Conservation (phyloP, 192 early-diverging fungal genomes). For the Dimargaris xerosporica region DNA sequence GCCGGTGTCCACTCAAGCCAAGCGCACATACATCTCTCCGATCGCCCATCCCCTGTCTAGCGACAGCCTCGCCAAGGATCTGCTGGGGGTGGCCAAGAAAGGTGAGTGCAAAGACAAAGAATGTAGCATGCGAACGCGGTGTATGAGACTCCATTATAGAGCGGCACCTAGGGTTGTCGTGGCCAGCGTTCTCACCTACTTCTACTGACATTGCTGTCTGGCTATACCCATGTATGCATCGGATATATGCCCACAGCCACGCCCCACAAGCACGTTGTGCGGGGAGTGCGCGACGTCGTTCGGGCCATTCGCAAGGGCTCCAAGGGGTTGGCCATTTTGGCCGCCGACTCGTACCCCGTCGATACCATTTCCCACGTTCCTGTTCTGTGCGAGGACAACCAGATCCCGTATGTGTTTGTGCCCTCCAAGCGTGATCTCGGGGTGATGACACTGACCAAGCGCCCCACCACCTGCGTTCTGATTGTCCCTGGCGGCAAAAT, state of each 20-base stretch:
- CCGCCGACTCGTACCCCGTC: constrained; percentile 91
- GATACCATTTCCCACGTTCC: constrained; percentile 97
- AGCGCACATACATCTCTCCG: constrained; percentile 37
- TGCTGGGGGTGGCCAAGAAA: constrained; percentile 80
- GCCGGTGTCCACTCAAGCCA: constrained; percentile 16
- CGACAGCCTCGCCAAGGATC: constrained; percentile 71
- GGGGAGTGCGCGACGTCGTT: constrained; percentile 96
- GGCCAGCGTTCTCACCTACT: neutral
- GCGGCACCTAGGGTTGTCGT: neutral
- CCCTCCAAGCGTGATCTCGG: constrained; percentile 93
- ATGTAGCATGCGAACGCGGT: constrained; percentile 3
- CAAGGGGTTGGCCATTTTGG: constrained; percentile 89
- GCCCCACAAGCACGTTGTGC: constrained; percentile 73
- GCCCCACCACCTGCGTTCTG: constrained; percentile 87
- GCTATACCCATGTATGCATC: neutral
- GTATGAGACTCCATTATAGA: neutral
- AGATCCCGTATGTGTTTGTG: constrained; percentile 92
- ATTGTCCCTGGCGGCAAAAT: constrained; percentile 67
- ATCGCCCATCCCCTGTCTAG: constrained; percentile 73
- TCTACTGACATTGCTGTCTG: neutral
- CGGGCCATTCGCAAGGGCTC: constrained; percentile 91
- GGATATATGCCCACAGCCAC: constrained; percentile 28
- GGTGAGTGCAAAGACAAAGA: constrained; percentile 39
- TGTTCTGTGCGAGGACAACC: constrained; percentile 89
- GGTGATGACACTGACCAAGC: constrained; percentile 79